Evolutionary conservation across 148 eudicot species (phyloP).

Genomic region (Spergularia bocconei): DNA sequence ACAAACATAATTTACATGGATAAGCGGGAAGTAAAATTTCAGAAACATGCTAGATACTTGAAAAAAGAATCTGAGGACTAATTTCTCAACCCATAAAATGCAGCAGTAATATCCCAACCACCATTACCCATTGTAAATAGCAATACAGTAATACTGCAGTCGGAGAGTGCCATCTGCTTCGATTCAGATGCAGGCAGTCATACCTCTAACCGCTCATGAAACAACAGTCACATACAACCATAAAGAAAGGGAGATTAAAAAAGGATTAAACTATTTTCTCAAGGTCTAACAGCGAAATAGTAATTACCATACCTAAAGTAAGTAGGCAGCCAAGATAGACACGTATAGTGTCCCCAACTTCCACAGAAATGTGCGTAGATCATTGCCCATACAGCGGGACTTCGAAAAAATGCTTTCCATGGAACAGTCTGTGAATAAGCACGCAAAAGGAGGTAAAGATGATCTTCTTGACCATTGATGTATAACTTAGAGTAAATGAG

Average conservation of each 20-base stretch:
- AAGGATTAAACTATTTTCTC: too few species aligned
- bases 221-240: not conserved
- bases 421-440: slow-evolving; percentile 59
- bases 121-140: too few species aligned
- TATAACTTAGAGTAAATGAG: not conserved
- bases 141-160: not conserved
- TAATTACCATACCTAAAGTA: slow-evolving; percentile 68
- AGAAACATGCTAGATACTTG: too few species aligned
- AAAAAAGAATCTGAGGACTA: too few species aligned
- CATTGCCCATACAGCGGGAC: slow-evolving; percentile 99
- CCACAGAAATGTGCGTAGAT: slow-evolving; percentile 98
- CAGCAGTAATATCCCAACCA: too few species aligned
- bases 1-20: too few species aligned
- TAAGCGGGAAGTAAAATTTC: too few species aligned
- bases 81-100: too few species aligned
- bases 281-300: not conserved
- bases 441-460: not conserved
- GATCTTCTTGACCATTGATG: too few species aligned
- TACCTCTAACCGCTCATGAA: slow-evolving; percentile 1
- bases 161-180: not conserved
- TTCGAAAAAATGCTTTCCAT: slow-evolving; percentile 83
- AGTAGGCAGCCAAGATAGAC: slow-evolving; percentile 97
- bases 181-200: not conserved
- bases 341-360: slow-evolving; percentile 97
- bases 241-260: too few species aligned